phyloP scores from a whole-genome alignment of 2,329 filamentous ascomycete genomes.

The Monilinia fructicola region DNA sequence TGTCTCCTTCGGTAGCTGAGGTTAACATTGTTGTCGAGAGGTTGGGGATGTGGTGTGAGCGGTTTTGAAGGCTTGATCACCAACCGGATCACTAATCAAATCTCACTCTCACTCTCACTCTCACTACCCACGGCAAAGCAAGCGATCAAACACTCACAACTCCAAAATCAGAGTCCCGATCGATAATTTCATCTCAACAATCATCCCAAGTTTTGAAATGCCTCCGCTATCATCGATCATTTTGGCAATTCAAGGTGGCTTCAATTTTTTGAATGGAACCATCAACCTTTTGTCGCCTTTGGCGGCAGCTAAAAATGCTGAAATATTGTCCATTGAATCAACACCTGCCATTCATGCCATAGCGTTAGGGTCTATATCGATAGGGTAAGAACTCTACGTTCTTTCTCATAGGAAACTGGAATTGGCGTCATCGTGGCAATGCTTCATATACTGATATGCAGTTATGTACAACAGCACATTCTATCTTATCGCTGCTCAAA shows the following conservation, averaged over 20 bases:
- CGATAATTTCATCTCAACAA: neutral
- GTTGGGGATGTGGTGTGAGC: neutral
- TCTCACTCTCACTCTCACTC: no score
- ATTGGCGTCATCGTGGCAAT: neutral
- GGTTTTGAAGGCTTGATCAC: neutral
- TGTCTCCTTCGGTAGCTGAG: neutral
- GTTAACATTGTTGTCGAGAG: neutral
- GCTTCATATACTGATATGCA: neutral
- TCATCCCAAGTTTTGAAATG: neutral
- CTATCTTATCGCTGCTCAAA: constrained; percentile 12
- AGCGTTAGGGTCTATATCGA: constrained; percentile 11
- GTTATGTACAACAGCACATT: neutral
- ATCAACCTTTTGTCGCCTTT: constrained; percentile 7
- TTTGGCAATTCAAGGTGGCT: neutral
- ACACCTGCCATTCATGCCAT: constrained; percentile 13
- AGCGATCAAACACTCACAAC: neutral
- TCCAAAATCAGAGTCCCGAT: neutral
- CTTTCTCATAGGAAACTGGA: neutral
- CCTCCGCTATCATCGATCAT: constrained; percentile 7
- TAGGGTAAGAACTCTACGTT: constrained; percentile 2
- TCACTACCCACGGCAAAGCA: neutral
- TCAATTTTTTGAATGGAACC: constrained; percentile 15
- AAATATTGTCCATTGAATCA: constrained; percentile 14
- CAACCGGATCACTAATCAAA: neutral
- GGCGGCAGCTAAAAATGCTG: neutral